phyloP scores from a whole-genome alignment of 2,329 filamentous ascomycete species.

The Colletotrichum navitas region DNA sequence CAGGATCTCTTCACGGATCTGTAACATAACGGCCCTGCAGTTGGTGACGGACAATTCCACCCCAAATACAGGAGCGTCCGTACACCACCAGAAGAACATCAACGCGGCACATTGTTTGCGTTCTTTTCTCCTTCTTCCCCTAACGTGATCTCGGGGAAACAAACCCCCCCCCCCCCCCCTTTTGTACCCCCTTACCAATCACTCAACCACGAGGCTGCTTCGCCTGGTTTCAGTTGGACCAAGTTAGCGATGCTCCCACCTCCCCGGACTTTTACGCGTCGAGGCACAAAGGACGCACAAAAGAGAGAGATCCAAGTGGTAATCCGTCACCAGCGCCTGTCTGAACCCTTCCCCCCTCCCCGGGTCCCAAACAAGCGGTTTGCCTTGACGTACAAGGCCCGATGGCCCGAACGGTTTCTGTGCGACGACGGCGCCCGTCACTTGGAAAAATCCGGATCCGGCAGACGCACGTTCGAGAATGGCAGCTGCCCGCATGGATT shows the following conservation, averaged over 20 bases:
- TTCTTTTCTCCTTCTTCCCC: not conserved
- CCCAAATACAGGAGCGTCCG: not conserved
- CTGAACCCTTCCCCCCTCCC: not conserved
- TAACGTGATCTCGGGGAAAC: not conserved
- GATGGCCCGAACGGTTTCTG: not conserved
- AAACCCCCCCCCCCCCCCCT: not conserved
- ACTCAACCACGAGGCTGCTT: not conserved
- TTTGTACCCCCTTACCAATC: not conserved
- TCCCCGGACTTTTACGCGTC: not conserved
- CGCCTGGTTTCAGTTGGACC: not conserved
- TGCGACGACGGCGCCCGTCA: not conserved
- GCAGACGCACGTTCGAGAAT: not conserved
- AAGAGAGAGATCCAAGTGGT: not conserved
- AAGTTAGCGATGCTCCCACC: not conserved
- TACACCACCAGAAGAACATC: constrained; percentile 8
- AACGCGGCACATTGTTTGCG: constrained; percentile 2
- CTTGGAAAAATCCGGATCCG: not conserved
- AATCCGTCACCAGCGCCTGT: not conserved
- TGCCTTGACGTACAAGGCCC: not conserved
- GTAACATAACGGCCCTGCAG: constrained; percentile 6
- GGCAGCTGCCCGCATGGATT: not conserved
- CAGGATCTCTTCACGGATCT: constrained; percentile 10
- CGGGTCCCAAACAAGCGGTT: not conserved
- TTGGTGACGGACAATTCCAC: not conserved
- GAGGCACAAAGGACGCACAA: not conserved